Percentiles rank a stretch among this genome's conserved stretches.
Conservation (phyloP, 345 rosid genomes). For the Rhodamnia argentea region DNA sequence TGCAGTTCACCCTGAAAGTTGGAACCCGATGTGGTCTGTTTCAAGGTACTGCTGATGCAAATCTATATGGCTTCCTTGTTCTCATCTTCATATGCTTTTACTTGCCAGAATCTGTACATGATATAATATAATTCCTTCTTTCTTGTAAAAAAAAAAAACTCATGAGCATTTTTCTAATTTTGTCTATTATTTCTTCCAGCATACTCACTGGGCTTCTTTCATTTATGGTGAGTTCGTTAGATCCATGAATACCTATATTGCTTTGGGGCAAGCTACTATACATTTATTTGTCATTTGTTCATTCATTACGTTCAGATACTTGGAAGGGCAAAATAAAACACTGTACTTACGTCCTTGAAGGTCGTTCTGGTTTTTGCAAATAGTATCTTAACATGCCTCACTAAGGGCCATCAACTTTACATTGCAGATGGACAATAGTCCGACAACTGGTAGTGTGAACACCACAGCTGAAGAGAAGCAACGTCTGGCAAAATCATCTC, state of each 20-base stretch:
- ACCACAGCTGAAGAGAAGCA: conserved; percentile 74
- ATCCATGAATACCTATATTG: not conserved
- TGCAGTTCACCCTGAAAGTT: conserved; percentile 99
- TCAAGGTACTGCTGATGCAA: conserved; percentile 50
- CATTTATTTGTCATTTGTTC: not conserved
- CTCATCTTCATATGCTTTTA: not conserved
- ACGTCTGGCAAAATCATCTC: conserved; percentile 81
- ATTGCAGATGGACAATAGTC: conserved; percentile 87
- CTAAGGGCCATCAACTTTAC: not conserved
- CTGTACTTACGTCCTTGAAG: not conserved
- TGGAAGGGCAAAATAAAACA: not conserved
- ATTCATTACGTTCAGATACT: not conserved
- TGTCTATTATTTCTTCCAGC: conserved; percentile 38
- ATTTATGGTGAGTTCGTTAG: conserved; percentile 68
- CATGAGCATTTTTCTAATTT: not conserved
- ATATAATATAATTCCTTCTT: not conserved
- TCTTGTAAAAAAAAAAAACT: not conserved
- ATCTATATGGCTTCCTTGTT: not conserved
- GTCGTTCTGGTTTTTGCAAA: not conserved
- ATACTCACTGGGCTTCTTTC: conserved; percentile 98
- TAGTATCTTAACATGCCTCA: not conserved
- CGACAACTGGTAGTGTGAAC: conserved; percentile 93
- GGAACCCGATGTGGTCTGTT: conserved; percentile 99
- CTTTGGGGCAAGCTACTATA: not conserved
- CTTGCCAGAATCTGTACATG: not conserved